phyloP scores from a whole-genome alignment of 1,284 basidiomycete genomes.

The Moesziomyces parantarcticus region DNA sequence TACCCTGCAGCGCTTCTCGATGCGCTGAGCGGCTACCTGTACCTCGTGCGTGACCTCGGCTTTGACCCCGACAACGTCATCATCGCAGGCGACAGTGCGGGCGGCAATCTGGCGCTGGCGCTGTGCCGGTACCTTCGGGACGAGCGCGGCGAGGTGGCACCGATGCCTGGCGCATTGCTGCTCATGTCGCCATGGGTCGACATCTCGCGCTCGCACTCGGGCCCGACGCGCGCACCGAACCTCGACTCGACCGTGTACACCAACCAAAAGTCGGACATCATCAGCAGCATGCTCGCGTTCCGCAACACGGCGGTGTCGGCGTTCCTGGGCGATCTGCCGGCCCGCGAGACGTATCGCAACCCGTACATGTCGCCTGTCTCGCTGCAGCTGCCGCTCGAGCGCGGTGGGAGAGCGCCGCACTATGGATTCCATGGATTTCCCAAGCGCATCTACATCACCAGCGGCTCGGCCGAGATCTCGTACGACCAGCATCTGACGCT shows the following conservation, averaged over 20 bases:
- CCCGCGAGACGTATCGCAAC: conserved; percentile 61
- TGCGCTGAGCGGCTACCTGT: conserved; percentile 60
- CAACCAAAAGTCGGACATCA: conserved; percentile 61
- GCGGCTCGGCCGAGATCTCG: conserved; percentile 59
- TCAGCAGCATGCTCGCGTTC: conserved; percentile 53
- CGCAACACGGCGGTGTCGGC: conserved; percentile 63
- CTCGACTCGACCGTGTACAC: conserved; percentile 40
- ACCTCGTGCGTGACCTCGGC: conserved; percentile 52
- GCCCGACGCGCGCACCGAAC: conserved; percentile 57
- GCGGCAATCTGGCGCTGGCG: conserved; percentile 77
- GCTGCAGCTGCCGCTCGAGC: conserved; percentile 52
- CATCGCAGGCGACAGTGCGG: conserved; percentile 77
- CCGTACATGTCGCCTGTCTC: conserved; percentile 63
- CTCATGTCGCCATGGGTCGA: conserved; percentile 65
- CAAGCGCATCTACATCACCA: conserved; percentile 50
- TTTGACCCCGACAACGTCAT: conserved; percentile 72
- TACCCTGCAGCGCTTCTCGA: conserved; percentile 63
- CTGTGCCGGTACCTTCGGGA: conserved; percentile 67
- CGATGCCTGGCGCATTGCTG: conserved; percentile 47
- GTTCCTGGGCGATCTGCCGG: conserved; percentile 58
- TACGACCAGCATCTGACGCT: conserved; percentile 64
- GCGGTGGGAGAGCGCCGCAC: conserved; percentile 45
- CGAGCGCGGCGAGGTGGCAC: conserved; percentile 35
- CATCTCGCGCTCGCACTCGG: conserved; percentile 62
- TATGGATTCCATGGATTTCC: conserved; percentile 63